These are phyloP conservation scores for Lagenaria siceraria DNA, from an alignment of 306 rosid species.

Conservation along the genomic window DNA sequence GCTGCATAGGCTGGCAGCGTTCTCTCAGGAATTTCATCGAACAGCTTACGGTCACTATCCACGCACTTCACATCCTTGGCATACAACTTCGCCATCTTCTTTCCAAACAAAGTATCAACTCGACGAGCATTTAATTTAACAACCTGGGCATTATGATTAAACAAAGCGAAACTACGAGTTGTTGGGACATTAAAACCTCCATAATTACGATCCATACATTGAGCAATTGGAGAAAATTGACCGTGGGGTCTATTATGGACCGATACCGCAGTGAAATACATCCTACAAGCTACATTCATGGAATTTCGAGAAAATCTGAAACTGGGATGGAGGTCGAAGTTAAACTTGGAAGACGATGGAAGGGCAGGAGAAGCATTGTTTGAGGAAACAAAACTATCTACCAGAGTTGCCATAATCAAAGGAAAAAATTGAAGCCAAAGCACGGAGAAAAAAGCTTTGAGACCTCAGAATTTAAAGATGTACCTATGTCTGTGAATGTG, in stretches of 20 bases:
- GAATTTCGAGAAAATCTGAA: constrained; percentile 7
- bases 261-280: background rate
- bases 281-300: background rate
- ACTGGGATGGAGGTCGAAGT: constrained; percentile 1
- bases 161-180: constrained; percentile 11
- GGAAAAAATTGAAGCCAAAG: background rate
- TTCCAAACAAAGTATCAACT: constrained; percentile 8
- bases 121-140: constrained; percentile 18
- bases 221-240: constrained; percentile 5
- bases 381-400: background rate
- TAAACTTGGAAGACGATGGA: constrained; percentile 11
- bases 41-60: constrained; percentile 23
- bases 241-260: background rate
- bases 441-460: background rate
- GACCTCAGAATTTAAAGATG: background rate
- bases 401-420: constrained; percentile 17
- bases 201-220: background rate
- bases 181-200: constrained; percentile 6
- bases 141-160: constrained; percentile 12
- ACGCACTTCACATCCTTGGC: constrained; percentile 10
- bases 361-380: background rate
- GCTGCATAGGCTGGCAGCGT: constrained; percentile 7
- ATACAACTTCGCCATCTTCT: constrained; percentile 8
- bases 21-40: constrained; percentile 21
- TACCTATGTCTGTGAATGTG: background rate